These are phyloP conservation scores for Omphalotus olearius DNA, from an alignment of 1,284 basidiomycete species.

Conservation along the genomic window DNA sequence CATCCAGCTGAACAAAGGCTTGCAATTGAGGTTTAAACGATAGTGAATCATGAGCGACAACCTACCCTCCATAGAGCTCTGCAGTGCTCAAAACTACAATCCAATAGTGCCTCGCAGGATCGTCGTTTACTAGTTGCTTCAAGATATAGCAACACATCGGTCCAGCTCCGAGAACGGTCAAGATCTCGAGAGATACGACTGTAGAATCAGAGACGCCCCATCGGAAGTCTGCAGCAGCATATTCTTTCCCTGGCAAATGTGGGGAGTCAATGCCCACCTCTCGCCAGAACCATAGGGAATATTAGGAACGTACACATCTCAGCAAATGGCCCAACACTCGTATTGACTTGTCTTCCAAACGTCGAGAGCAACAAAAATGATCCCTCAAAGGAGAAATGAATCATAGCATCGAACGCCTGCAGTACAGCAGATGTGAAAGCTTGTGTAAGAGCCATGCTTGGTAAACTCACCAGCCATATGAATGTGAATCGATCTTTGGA, in stretches of 20 bases:
- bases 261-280: not conserved
- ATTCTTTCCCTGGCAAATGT: conserved; percentile 41
- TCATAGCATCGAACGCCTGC: conserved; percentile 73
- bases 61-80: conserved; percentile 74
- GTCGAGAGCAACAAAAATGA: conserved; percentile 73
- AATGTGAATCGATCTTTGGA: conserved; percentile 66
- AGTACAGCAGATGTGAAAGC: not conserved
- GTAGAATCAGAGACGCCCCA: conserved; percentile 79
- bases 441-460: not conserved
- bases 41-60: conserved; percentile 6
- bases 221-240: conserved; percentile 73
- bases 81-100: conserved; percentile 71
- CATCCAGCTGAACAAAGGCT: conserved; percentile 56
- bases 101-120: conserved; percentile 76
- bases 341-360: conserved; percentile 70
- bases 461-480: conserved; percentile 59
- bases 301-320: conserved; percentile 59
- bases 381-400: conserved; percentile 76
- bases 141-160: conserved; percentile 69
- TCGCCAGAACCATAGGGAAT: not conserved
- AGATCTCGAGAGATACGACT: conserved; percentile 74
- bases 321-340: conserved; percentile 66
- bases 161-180: conserved; percentile 77
- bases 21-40: not conserved
- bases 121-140: conserved; percentile 55